Percentiles rank a stretch among this genome's conserved stretches.
Evolutionary conservation across 352 stramenopile species (phyloP).

Genomic region (Lagenidium sp.): DNA sequence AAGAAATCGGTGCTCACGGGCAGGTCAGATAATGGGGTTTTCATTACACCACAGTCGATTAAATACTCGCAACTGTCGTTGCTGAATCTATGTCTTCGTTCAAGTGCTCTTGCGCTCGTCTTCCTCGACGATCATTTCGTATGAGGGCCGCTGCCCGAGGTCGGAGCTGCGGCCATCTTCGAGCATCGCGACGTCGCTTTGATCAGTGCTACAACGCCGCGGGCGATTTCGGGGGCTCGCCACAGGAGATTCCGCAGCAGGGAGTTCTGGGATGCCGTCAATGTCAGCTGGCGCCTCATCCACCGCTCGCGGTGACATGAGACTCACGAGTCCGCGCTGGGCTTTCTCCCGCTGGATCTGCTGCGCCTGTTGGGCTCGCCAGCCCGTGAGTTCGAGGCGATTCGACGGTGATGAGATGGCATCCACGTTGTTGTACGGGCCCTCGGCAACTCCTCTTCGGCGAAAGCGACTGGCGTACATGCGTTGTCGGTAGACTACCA

Average conservation of each 20-base stretch:
- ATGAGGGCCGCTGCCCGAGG: neutral
- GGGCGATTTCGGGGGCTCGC: neutral
- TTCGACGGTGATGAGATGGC: constrained; percentile 65
- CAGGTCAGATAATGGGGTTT: too few relatives aligned
- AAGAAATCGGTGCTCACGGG: too few relatives aligned
- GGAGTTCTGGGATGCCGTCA: constrained; percentile 14
- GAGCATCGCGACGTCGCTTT: constrained; percentile 12
- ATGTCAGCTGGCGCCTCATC: constrained; percentile 8
- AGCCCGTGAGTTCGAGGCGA: constrained; percentile 50
- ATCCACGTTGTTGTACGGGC: constrained; percentile 67
- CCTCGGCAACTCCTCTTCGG: constrained; percentile 11
- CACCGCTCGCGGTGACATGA: constrained; percentile 19
- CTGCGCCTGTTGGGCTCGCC: constrained; percentile 36
- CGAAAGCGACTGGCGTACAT: constrained; percentile 22
- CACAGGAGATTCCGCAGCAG: constrained; percentile 1
- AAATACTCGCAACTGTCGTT: too few relatives aligned
- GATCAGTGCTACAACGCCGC: constrained; percentile 9
- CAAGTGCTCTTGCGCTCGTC: neutral
- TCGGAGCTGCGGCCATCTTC: constrained; percentile 11
- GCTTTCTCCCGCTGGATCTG: constrained; percentile 56
- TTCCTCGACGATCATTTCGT: too few relatives aligned
- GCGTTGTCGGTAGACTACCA: constrained; percentile 49
- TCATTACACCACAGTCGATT: too few relatives aligned
- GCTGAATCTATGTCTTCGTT: neutral
- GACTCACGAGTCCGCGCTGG: constrained; percentile 22